Evolutionary conservation across 2,329 filamentous ascomycete species (phyloP).

Genomic region (Diaporthe vaccinii): DNA sequence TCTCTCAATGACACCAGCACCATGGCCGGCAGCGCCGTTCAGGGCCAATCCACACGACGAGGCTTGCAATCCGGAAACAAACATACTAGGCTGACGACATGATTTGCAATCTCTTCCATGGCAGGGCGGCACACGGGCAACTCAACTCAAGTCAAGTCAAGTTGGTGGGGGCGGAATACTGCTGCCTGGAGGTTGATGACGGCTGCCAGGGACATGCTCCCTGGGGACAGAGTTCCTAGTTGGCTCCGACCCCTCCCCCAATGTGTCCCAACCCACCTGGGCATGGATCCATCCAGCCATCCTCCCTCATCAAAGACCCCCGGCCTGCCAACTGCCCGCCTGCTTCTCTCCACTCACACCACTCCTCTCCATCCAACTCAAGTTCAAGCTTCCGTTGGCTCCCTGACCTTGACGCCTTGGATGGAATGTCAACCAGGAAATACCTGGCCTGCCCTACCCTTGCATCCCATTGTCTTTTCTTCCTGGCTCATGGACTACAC

Average conservation of each 20-base stretch:
- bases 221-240: not conserved
- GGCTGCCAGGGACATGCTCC: not conserved
- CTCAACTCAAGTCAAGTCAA: not conserved
- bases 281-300: conserved; percentile 5
- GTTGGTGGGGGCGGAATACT: conserved; percentile 9
- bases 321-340: not conserved
- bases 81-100: not conserved
- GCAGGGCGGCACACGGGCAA: not conserved
- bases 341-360: not conserved
- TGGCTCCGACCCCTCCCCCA: not conserved
- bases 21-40: not conserved
- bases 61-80: not conserved
- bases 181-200: conserved; percentile 26
- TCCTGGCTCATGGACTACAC: not conserved
- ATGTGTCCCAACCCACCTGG: not conserved
- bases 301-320: conserved; percentile 4
- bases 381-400: conserved; percentile 26
- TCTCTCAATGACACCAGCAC: not conserved
- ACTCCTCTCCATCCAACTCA: conserved; percentile 5
- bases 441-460: conserved; percentile 17
- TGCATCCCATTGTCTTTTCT: not conserved
- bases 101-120: not conserved
- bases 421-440: conserved; percentile 8
- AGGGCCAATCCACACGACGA: not conserved
- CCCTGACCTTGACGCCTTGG: conserved; percentile 27